Evolutionary conservation across 305 asterid genomes (phyloP).

Genomic region (Andrographis paniculata): DNA sequence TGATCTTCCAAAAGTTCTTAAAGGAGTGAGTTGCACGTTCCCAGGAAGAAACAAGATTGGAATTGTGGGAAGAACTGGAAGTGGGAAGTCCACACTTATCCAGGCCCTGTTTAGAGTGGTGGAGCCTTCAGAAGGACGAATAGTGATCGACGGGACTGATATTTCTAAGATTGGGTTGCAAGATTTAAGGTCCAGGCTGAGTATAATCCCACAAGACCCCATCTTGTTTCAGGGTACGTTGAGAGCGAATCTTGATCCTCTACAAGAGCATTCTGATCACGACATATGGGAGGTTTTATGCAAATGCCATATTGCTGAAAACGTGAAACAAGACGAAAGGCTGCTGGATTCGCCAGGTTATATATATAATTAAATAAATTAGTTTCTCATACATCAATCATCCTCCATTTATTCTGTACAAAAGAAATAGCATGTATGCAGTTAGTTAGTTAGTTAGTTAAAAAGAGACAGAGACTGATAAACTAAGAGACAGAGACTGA

Average conservation of each 20-base stretch:
- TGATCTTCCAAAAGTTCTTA: conserved; percentile 58
- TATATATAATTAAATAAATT: too few species aligned
- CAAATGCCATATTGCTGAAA: conserved; percentile 60
- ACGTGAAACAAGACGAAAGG: conserved; percentile 53
- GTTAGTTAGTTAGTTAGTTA: too few species aligned
- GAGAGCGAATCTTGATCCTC: conserved; percentile 70
- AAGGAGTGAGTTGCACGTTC: conserved; percentile 65
- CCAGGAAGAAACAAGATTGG: conserved; percentile 61
- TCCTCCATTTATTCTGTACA: too few species aligned
- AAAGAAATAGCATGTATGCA: too few species aligned
- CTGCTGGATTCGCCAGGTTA: conserved; percentile 72
- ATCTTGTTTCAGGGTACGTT: conserved; percentile 71
- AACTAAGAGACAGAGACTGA: neutral
- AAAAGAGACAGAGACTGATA: neutral
- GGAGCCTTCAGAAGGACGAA: conserved; percentile 62
- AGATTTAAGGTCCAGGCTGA: conserved; percentile 60
- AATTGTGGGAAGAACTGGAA: conserved; percentile 80
- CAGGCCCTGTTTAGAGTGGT: conserved; percentile 84
- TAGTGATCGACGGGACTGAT: conserved; percentile 57
- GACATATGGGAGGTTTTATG: conserved; percentile 75
- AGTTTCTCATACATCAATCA: too few species aligned
- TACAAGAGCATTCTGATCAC: conserved; percentile 48
- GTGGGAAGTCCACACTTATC: conserved; percentile 86
- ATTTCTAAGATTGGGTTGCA: conserved; percentile 61
- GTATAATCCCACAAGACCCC: conserved; percentile 92